Evolutionary conservation across 805 yeast genomes (phyloP).

Genomic region (Pichia sporocuriosa): DNA sequence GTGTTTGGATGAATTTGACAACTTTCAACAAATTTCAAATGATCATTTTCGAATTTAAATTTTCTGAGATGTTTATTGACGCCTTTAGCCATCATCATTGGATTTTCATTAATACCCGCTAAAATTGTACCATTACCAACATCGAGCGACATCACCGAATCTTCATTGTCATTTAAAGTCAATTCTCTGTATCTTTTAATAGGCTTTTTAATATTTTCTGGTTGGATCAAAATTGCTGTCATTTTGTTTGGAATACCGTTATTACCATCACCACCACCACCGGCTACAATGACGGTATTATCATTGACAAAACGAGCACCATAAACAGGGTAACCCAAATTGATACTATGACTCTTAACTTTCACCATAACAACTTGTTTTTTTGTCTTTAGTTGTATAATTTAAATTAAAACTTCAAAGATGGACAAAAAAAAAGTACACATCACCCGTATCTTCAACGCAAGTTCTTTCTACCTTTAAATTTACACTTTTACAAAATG

Average conservation of each 20-base stretch:
- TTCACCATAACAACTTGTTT: no score
- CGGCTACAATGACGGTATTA: conserved; percentile 61
- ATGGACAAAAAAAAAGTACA: no score
- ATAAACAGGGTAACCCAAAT: conserved; percentile 68
- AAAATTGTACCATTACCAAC: conserved; percentile 47
- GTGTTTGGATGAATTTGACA: conserved; percentile 49
- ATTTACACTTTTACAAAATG: no score
- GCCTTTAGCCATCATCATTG: conserved; percentile 50
- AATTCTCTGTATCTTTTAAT: conserved; percentile 60
- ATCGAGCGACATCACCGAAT: conserved; percentile 83
- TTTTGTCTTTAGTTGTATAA: not conserved
- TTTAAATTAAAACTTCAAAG: not conserved
- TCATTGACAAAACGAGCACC: conserved; percentile 66
- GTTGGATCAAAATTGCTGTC: conserved; percentile 55
- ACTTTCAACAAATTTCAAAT: conserved; percentile 51
- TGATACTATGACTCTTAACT: conserved; percentile 20
- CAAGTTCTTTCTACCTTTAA: no score
- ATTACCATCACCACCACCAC: conserved; percentile 95
- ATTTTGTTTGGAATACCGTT: conserved; percentile 84
- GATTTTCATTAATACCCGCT: conserved; percentile 71
- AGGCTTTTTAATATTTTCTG: conserved; percentile 39
- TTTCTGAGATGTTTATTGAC: conserved; percentile 68
- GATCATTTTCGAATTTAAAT: conserved; percentile 52
- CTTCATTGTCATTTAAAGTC: conserved; percentile 49
- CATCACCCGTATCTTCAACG: no score